Conservation (phyloP, 2,329 filamentous ascomycete species). For the Epichloe baconii region DNA sequence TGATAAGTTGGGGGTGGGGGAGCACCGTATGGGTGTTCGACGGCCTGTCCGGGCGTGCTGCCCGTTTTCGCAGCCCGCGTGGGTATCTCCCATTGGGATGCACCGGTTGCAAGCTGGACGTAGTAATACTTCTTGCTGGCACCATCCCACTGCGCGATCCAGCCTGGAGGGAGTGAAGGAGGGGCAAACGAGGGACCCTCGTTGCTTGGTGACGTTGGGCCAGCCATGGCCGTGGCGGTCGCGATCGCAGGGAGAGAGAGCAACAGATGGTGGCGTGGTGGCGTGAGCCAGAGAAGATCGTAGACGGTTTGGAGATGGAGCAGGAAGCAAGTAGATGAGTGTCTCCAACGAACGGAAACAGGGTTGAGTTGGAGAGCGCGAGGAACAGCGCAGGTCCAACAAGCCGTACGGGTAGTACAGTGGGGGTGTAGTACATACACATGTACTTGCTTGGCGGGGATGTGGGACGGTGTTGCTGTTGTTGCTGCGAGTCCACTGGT, state of each 20-base stretch:
- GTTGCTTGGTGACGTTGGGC: slow-evolving; percentile 43
- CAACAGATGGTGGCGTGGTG: not conserved
- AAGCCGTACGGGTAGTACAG: not conserved
- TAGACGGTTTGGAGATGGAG: not conserved
- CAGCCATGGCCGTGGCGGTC: slow-evolving; percentile 31
- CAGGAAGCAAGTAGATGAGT: not conserved
- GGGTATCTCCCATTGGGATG: slow-evolving; percentile 62
- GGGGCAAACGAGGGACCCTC: slow-evolving; percentile 47
- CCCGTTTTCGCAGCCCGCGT: slow-evolving; percentile 50
- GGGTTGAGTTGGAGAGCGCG: slow-evolving; percentile 1
- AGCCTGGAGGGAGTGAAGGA: slow-evolving; percentile 48
- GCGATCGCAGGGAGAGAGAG: not conserved
- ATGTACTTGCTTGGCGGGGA: no score
- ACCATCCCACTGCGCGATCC: slow-evolving; percentile 59
- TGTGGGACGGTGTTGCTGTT: no score
- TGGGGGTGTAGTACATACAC: no score
- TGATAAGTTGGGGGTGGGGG: slow-evolving; percentile 42
- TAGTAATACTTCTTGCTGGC: slow-evolving; percentile 54
- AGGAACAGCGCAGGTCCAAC: not conserved
- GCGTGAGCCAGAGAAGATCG: not conserved
- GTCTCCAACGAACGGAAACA: not conserved
- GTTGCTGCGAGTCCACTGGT: no score
- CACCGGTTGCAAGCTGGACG: slow-evolving; percentile 58
- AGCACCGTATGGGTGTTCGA: slow-evolving; percentile 50
- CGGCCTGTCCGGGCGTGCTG: slow-evolving; percentile 40